A percentile compares a stretch with the other conserved stretches of the same genome.
These are phyloP conservation scores for Epichloe sylvatica DNA, from an alignment of 2,329 filamentous ascomycete genomes.

Conservation along the genomic window DNA sequence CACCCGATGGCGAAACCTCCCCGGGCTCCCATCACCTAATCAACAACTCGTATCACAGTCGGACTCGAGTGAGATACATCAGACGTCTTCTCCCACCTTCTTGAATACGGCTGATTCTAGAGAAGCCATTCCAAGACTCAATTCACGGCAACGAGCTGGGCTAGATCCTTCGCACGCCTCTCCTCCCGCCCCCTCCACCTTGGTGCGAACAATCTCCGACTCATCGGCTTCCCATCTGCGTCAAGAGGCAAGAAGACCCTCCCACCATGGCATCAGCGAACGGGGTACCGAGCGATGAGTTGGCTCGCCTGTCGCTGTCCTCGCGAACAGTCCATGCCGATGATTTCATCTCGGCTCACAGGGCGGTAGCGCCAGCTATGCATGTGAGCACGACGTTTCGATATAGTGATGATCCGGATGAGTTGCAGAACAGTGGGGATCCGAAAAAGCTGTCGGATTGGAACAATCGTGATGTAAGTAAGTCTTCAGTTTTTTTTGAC, in stretches of 20 bases:
- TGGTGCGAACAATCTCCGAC: neutral
- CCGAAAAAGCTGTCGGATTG: constrained; percentile 33
- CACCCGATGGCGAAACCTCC: neutral
- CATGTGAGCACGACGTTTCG: constrained; percentile 88
- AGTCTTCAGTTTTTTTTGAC: neutral
- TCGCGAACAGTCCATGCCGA: constrained; percentile 73
- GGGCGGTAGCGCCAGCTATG: constrained; percentile 75
- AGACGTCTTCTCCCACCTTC: too few relatives aligned
- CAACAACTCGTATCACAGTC: neutral
- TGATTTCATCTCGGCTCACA: constrained; percentile 56
- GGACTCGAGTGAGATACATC: too few relatives aligned
- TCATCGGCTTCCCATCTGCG: neutral
- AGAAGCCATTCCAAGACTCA: neutral
- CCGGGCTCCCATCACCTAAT: neutral
- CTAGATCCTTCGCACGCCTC: too few relatives aligned
- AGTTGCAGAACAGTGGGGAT: constrained; percentile 30
- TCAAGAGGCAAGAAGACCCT: neutral
- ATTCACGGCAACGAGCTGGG: too few relatives aligned
- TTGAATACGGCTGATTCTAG: too few relatives aligned
- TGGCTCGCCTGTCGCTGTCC: constrained; percentile 34
- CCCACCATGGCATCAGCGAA: constrained; percentile 2
- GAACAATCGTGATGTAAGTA: constrained; percentile 42
- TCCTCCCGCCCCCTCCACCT: neutral
- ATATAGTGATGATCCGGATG: constrained; percentile 57
- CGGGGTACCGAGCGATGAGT: neutral